Percentiles rank a stretch among this genome's conserved stretches.
Conservation (phyloP, 345 rosid genomes). For the Kernera saxatilis region DNA sequence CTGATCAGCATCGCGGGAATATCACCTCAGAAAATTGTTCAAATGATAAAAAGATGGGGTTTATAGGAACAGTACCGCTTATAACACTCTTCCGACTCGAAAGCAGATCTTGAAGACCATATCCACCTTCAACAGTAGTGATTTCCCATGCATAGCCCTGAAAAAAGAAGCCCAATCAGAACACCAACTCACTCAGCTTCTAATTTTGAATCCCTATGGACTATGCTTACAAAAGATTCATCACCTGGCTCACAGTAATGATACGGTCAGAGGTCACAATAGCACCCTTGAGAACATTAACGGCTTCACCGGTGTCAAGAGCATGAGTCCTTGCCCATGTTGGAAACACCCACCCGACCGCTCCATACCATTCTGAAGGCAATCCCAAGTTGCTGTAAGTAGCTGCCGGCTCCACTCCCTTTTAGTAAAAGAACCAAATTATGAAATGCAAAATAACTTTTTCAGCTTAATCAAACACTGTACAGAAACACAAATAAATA, state of each 20-base stretch:
- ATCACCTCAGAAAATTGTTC: not conserved
- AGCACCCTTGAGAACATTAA: constrained; percentile 94
- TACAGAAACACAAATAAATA: not conserved
- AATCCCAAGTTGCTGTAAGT: constrained; percentile 68
- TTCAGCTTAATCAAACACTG: not conserved
- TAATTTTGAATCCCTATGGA: not conserved
- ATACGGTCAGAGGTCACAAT: constrained; percentile 87
- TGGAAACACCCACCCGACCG: constrained; percentile 93
- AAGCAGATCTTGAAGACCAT: constrained; percentile 77
- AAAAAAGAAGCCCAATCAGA: not conserved
- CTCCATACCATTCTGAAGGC: constrained; percentile 86
- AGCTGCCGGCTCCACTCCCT: constrained; percentile 96
- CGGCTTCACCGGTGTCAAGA: constrained; percentile 98
- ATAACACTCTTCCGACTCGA: constrained; percentile 67
- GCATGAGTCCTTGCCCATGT: constrained; percentile 98
- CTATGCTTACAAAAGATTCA: not conserved
- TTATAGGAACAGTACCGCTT: constrained; percentile 44
- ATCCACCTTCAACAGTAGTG: constrained; percentile 91
- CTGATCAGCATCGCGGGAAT: constrained; percentile 27
- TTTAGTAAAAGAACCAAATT: not conserved
- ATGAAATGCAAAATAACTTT: not conserved
- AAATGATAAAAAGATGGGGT: not conserved
- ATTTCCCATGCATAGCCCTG: constrained; percentile 99
- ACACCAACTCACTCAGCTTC: not conserved
- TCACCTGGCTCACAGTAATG: constrained; percentile 92